Evolutionary conservation across 441 rosid species (phyloP).

Genomic region (Pelargonium citronellum): DNA sequence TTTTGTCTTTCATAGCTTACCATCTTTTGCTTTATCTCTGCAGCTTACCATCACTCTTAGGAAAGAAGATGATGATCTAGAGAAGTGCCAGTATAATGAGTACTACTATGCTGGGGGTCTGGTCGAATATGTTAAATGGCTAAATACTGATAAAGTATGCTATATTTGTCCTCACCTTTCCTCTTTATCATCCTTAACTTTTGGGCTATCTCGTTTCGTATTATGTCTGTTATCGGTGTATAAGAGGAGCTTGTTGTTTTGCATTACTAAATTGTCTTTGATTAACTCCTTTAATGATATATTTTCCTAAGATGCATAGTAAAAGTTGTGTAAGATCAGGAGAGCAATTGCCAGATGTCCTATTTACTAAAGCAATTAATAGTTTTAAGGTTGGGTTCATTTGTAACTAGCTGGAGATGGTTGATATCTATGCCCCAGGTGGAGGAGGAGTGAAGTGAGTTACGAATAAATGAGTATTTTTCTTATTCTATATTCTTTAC

Average conservation of each 20-base stretch:
- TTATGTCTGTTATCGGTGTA: neutral
- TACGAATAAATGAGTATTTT: neutral
- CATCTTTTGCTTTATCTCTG: constrained; percentile 22
- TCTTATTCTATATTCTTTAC: neutral
- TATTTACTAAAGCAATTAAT: neutral
- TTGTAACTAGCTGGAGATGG: neutral
- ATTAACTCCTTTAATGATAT: neutral
- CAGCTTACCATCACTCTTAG: constrained; percentile 72
- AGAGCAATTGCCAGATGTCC: constrained; percentile 2
- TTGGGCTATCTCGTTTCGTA: neutral
- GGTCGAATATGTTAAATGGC: constrained; percentile 86
- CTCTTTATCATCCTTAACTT: constrained; percentile 2
- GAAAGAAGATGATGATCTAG: constrained; percentile 56
- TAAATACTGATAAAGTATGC: constrained; percentile 75
- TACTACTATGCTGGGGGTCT: constrained; percentile 85
- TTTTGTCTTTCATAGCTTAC: constrained; percentile 13
- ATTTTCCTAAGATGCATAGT: neutral
- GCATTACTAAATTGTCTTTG: neutral
- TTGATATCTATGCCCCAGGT: neutral
- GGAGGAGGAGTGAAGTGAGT: neutral
- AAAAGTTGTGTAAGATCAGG: neutral
- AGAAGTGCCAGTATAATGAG: constrained; percentile 52
- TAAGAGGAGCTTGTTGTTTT: neutral
- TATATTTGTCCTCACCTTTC: constrained; percentile 3
- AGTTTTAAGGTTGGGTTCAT: neutral